Percentiles rank a stretch among this genome's conserved stretches.
phyloP scores from a whole-genome alignment of 73 alveolate species.

The Symbiodinium natans region DNA sequence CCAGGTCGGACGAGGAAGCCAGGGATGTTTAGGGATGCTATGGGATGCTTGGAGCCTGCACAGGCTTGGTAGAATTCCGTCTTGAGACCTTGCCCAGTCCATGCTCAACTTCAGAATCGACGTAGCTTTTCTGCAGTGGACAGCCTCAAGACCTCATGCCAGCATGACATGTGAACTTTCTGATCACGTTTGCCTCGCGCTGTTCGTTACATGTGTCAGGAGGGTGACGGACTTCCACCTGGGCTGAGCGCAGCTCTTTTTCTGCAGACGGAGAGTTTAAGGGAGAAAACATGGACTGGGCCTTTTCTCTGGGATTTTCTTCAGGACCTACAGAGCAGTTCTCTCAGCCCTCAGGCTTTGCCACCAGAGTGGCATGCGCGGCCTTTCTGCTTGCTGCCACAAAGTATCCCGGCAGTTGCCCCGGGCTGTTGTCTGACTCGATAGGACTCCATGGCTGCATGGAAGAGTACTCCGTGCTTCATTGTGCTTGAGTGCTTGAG shows the following conservation, averaged over 20 bases:
- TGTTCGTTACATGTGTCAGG: neutral
- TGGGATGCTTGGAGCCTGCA: too few relatives aligned
- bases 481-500: too few relatives aligned
- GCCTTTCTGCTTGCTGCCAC: slow-evolving; percentile 73
- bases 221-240: neutral
- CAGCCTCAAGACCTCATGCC: neutral
- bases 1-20: neutral
- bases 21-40: neutral
- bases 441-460: too few relatives aligned
- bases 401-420: slow-evolving; percentile 21
- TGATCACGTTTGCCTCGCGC: neutral
- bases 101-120: too few relatives aligned
- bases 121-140: too few relatives aligned
- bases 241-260: neutral
- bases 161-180: neutral
- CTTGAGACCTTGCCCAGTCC: too few relatives aligned
- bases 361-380: slow-evolving; percentile 71
- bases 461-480: too few relatives aligned
- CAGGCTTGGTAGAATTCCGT: too few relatives aligned
- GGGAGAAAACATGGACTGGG: neutral
- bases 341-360: slow-evolving; percentile 9
- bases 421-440: neutral
- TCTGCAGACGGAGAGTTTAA: neutral
- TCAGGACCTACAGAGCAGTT: neutral
- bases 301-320: neutral